Base-by-base conservation (phyloP, 192 early-diverging fungal genomes). In the Entophlyctis luteolus region DNA sequence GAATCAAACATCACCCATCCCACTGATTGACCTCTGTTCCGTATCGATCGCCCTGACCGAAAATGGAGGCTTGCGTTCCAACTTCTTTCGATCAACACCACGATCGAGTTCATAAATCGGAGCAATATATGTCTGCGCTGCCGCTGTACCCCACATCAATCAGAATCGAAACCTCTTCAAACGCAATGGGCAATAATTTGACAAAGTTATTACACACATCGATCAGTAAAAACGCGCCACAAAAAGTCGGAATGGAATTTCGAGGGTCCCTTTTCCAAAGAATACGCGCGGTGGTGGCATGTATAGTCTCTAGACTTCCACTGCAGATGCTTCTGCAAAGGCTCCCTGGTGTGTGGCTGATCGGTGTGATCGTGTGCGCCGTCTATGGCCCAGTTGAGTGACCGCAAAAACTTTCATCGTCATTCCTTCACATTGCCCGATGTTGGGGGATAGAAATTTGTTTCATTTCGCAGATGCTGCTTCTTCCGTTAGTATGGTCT, bases 371-470 rank as follows among this genome's bases (percentile, higher is more conserved):
- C 22, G 35, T 36, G 32, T 60, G 75, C 18, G 54, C 59, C 14
- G 12, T 72, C 22, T 56, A 62, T 31, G 77, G 73, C 18, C 77
- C 77, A 54, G 66, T 66, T 32, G n/a, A 25, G 23, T n/a, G n/a
- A n/a, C n/a, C n/a, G n/a, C n/a, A 32, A 57, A 14, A 32, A 32
- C 0, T n/a, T 34, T 42, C 36, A 5, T 14, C 33, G 23, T 27
- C 57, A 6, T 59, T 59, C 16, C 50, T 27, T 25, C 12, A 27
- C 50, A 53, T 45, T 45, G 14, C 14, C 42, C 0, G 42, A 16
- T 45, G n/a, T 45, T n/a, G n/a, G n/a, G n/a, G n/a, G n/a, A 42
- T 42, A 12, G 39, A 42, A 53, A 53, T 16, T 22, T 53, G 23
- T 25, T n/a, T 27, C 25, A 53, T 45, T 12, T 45, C 14, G 22